Evolutionary conservation across 2,329 filamentous ascomycete species (phyloP).

Genomic region (Arthrobotrys sinensis): DNA sequence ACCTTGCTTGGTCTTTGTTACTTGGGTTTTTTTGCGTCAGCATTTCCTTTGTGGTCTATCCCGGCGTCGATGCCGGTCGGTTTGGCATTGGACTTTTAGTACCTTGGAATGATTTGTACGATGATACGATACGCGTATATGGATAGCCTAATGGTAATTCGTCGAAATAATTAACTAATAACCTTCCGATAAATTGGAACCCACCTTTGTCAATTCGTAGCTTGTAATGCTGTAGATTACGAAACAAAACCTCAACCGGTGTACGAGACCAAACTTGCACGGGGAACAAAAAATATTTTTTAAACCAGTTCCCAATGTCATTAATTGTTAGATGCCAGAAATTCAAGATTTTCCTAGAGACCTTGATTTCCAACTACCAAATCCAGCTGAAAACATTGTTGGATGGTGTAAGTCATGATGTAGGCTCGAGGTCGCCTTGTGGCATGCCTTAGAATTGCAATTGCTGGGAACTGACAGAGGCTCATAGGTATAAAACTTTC

Average conservation of each 20-base stretch:
- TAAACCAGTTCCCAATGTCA: no score
- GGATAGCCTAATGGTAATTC: conserved; percentile 15
- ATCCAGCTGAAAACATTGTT: conserved; percentile 5
- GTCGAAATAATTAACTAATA: not conserved
- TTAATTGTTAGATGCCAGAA: no score
- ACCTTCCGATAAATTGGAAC: no score
- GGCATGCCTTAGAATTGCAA: conserved; percentile 51
- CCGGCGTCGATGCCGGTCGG: conserved; percentile 8
- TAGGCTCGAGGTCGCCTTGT: conserved; percentile 42
- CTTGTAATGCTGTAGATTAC: no score
- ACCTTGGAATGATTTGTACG: conserved; percentile 36
- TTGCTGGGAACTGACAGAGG: not conserved
- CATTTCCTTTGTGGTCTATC: conserved; percentile 19
- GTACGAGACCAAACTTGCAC: no score
- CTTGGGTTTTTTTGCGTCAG: conserved; percentile 27
- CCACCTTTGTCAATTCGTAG: no score
- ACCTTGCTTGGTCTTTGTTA: conserved; percentile 6
- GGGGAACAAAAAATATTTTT: no score
- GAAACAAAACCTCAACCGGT: no score
- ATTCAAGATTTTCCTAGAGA: no score
- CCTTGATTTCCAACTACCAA: no score
- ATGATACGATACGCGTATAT: conserved; percentile 31
- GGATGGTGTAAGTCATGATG: conserved; percentile 38
- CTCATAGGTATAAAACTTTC: not conserved
- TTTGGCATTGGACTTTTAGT: conserved; percentile 13